Evolutionary conservation across 768 basidiomycete genomes (phyloP), one percentile per base, ranked within the genome.

Genomic region (Suillus cothurnatus): DNA sequence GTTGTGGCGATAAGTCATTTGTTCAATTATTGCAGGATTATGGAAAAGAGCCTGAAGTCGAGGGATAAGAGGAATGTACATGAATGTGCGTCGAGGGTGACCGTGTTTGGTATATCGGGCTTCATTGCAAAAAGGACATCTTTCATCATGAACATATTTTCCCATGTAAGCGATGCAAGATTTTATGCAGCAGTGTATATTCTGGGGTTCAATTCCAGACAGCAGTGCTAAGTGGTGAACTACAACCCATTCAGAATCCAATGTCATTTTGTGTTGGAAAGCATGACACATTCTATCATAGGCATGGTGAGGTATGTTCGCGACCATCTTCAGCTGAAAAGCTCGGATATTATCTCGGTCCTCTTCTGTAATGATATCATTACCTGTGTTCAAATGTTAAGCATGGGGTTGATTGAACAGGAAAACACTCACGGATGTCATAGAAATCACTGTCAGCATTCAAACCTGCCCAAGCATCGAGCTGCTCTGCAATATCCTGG

Each of bases 91-190:
- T n/a, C n/a, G n/a, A n/a, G n/a, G n/a, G n/a, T n/a, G n/a, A 41
- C 61, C 47, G 62, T 1, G 49, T 71, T 52, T n/a, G n/a, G n/a
- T n/a, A 58, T 53, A 74, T 1, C 77, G 72, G 14, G 76, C n/a
- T 52, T 71, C 69, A 0, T 73, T 55, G 70, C 82, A 84, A 67
- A 72, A 71, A 1, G 77, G 78, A 63, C 84, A 85, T 21, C 19
- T 7, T 28, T 39, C 38, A 50, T 49, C 17, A 31, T 59, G 61
- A 3, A 19, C 6, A 34, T 65, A 67, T 15, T 65, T 17, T 1
- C 9, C 8, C 0, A 55, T 65, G 36, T 67, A 67, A 6, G 55
- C 45, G 19, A 67, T 58, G 14, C 64, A 67, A 7, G 72, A 75
- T 41, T 76, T 73, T 9, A 71, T 45, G 62, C 81, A 81, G 55